Evolutionary conservation across 2,329 filamentous ascomycete species (phyloP), one percentile per base, ranked within the genome.

Genomic region (Dendrostoma leiphaemia): DNA sequence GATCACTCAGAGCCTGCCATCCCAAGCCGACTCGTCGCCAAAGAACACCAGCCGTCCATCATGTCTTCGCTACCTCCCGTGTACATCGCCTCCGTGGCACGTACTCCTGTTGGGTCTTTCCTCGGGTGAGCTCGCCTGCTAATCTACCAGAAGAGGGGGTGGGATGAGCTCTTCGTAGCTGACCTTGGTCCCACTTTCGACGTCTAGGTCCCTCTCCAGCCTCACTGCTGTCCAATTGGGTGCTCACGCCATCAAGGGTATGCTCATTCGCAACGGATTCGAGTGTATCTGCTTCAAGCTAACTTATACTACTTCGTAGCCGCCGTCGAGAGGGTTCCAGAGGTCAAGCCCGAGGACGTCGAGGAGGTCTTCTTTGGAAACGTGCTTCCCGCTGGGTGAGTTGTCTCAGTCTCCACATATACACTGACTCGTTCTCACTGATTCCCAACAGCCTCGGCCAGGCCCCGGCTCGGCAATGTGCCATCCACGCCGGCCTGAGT

Each of bases 331-430:
- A 88, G 91, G 67, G 90, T 89, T 44, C 86, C 94, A 53, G 83
- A 88, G 67, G 85, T 99, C 76, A 92, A 95, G 77, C 82, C 91
- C 52, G 85, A 91, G 66, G 85, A 96, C 70, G 90, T 99, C 55
- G 86, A 99, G 70, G 94, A 99, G 73, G 91, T 99, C 69, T 95
- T 94, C 80, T 95, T 97, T 69, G 94, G 94, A 73, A 99, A 99
- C 79, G 94, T 99, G 63, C 83, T 99, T 66, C 96, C 92, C 57
- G 94, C 93, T 71, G 92, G 93, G 92, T 96, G 82, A 65, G 80
- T 67, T 34, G 15, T 21, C 31, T 38, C 32, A 52, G 45, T 56
- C 47, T 50, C 49, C 29, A 8, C 17, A 17, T 7, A 34, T 48
- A 48, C 24, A 46, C 60, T 64, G 58, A 65, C 52, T 44, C 44